Evolutionary conservation across 495 filamentous ascomycete species (phyloP).

Genomic region (Aspergillus indologenus): DNA sequence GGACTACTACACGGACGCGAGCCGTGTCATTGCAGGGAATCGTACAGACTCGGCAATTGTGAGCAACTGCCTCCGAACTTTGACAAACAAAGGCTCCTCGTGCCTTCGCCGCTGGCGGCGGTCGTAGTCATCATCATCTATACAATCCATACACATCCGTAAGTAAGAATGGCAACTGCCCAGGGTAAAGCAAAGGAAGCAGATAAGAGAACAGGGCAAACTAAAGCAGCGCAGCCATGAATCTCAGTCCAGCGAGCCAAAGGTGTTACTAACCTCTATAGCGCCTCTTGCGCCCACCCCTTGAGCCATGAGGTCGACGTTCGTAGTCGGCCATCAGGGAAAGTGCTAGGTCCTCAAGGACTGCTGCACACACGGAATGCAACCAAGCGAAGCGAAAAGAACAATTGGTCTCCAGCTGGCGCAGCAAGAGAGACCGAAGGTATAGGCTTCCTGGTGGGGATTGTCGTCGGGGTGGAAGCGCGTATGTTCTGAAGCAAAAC

Average conservation of each 20-base stretch:
- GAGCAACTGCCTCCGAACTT: slow-evolving; percentile 76
- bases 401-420: neutral
- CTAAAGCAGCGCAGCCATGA: neutral
- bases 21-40: slow-evolving; percentile 8
- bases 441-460: slow-evolving; percentile 5
- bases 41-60: slow-evolving; percentile 79
- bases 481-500: slow-evolving; percentile 20
- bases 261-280: slow-evolving; percentile 48
- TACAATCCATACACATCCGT: slow-evolving; percentile 13
- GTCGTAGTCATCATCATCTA: slow-evolving; percentile 75
- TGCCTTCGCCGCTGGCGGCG: slow-evolving; percentile 74
- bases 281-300: slow-evolving; percentile 64
- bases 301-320: slow-evolving; percentile 55
- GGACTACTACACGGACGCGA: neutral
- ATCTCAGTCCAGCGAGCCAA: neutral
- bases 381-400: neutral
- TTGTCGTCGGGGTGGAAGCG: slow-evolving; percentile 5
- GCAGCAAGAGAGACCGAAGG: slow-evolving; percentile 1
- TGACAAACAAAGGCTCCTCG: slow-evolving; percentile 71
- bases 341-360: neutral
- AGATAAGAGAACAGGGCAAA: neutral
- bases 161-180: neutral
- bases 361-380: neutral
- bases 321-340: slow-evolving; percentile 70
- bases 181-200: neutral